Evolutionary conservation across 345 rosid genomes (phyloP), one percentile per base, ranked within the genome.

Genomic region (Melaleuca alternifolia): DNA sequence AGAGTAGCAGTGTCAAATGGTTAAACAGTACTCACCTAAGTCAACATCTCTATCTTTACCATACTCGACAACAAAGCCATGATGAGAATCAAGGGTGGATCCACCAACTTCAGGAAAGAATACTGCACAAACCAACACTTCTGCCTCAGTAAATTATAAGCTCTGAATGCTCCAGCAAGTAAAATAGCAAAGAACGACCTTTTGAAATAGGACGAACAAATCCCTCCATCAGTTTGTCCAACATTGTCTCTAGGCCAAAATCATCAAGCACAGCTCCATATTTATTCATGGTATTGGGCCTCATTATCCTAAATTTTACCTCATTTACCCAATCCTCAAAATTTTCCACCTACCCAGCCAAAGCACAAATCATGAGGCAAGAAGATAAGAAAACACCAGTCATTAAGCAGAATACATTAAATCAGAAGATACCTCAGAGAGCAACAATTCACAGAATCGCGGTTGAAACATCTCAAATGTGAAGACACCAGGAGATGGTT

Each of bases 251-350:
- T 83, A 98, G 91, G 83, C 98, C 99, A 92, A 98, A 98, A 89
- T 98, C 99, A 89, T 93, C 99, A 91, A 98, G 97, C 46, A 98
- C 99, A 85, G 94, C 94, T 87, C 99, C 99, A 88, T 88, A 95
- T 89, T 90, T 95, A 89, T 98, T 98, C 99, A 98, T 93, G 1
- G 99, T 98, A 89, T 95, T 98, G 85, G 99, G 99, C 52, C 99
- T 91, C 99, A 96, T 98, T 85, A 96, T 93, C 83, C 93, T 91
- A 91, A 93, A 91, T 88, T 89, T 95, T 84, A 94, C 90, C 77
- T 93, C 92, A 85, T 90, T 90, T 21, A 95, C 98, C 98, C 99
- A 98, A 85, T 86, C 92, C 90, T 95, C 98, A 88, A 98, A 95
- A 92, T 95, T 91, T 79, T 95, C 96, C 87, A 97, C 97, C 99